Evolutionary conservation across 768 basidiomycete species (phyloP).

Genomic region (Mycena belliarum): DNA sequence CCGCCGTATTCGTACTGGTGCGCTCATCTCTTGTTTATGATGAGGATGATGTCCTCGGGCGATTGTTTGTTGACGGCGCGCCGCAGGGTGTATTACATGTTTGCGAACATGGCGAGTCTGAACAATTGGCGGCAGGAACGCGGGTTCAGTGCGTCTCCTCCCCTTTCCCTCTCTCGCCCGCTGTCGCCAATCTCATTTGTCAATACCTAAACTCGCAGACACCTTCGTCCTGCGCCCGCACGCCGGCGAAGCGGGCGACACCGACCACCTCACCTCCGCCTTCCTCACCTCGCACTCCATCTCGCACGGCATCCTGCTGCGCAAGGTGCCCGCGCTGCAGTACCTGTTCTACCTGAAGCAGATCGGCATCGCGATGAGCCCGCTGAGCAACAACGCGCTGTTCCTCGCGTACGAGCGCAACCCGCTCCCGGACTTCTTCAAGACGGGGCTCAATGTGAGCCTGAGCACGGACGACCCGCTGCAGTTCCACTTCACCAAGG

Average conservation of each 20-base stretch:
- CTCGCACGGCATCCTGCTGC: conserved; percentile 96
- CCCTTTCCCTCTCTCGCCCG: background rate
- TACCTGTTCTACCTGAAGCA: conserved; percentile 98
- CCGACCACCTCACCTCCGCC: conserved; percentile 94
- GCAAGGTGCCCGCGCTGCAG: conserved; percentile 95
- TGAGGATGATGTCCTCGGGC: no score
- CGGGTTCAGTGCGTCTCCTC: conserved; percentile 78
- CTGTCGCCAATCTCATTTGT: no score
- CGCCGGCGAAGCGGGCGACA: conserved; percentile 96
- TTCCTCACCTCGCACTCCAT: conserved; percentile 97
- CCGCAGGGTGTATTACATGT: conserved; percentile 93
- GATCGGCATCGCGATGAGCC: conserved; percentile 98
- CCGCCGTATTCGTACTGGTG: conserved; percentile 97
- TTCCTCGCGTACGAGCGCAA: conserved; percentile 97
- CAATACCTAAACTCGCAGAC: conserved; percentile 50
- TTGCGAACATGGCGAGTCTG: conserved; percentile 91
- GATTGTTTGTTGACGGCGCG: background rate
- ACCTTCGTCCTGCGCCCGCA: conserved; percentile 98
- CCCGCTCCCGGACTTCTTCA: conserved; percentile 96
- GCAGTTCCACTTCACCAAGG: conserved; percentile 99
- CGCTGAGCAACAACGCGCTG: conserved; percentile 94
- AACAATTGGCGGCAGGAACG: conserved; percentile 88
- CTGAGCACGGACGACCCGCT: conserved; percentile 94
- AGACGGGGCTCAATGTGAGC: conserved; percentile 92
- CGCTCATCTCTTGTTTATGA: conserved; percentile 22